phyloP scores from a whole-genome alignment of 345 rosid species.

The Heritiera fomes region DNA sequence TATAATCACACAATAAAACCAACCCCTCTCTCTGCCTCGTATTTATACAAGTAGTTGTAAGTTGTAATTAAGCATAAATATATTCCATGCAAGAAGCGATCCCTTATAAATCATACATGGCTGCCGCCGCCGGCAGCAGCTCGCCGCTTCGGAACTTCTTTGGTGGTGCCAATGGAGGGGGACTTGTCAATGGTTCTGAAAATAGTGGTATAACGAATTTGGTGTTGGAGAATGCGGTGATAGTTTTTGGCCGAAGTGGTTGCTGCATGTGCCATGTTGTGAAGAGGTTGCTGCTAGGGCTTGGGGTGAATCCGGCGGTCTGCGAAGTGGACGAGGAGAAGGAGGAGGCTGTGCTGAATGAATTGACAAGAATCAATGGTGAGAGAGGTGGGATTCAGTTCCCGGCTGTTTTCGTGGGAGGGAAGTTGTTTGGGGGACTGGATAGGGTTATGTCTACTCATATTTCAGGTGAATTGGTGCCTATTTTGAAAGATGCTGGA shows the following conservation, averaged over 20 bases:
- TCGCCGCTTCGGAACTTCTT: slow-evolving; percentile 16
- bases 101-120: slow-evolving; percentile 39
- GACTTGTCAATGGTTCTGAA: slow-evolving; percentile 17
- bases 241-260: slow-evolving; percentile 60
- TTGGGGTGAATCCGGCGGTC: slow-evolving; percentile 73
- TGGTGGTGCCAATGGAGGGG: not conserved
- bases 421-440: slow-evolving; percentile 78
- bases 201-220: slow-evolving; percentile 33
- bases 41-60: not conserved
- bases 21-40: too few relatives aligned
- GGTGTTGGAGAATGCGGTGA: slow-evolving; percentile 62
- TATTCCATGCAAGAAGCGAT: slow-evolving; percentile 60
- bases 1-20: too few relatives aligned
- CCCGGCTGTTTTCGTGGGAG: slow-evolving; percentile 81
- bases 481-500: slow-evolving; percentile 73
- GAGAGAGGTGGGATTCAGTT: slow-evolving; percentile 40
- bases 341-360: slow-evolving; percentile 43
- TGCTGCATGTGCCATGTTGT: slow-evolving; percentile 84
- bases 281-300: slow-evolving; percentile 59
- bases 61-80: not conserved
- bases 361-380: slow-evolving; percentile 30
- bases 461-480: slow-evolving; percentile 81
- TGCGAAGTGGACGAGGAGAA: slow-evolving; percentile 59
- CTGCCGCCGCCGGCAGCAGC: slow-evolving; percentile 27
- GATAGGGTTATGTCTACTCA: slow-evolving; percentile 83